Conservation (phyloP, 805 yeast species). For the Candida namnaoensis region DNA sequence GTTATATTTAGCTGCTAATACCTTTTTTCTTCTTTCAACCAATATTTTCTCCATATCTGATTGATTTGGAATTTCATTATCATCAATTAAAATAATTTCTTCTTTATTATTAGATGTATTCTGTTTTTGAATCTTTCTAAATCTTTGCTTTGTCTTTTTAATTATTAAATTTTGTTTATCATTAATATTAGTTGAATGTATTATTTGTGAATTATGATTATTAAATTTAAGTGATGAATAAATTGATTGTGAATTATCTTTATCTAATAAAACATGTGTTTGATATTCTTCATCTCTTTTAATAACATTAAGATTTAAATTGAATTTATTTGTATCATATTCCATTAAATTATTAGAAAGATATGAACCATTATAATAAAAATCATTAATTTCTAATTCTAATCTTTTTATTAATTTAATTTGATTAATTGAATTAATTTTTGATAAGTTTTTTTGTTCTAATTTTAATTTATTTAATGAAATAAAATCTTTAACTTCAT, state of each 20-base stretch:
- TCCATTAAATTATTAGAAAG: no score
- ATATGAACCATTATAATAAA: constrained; percentile 33
- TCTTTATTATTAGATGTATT: constrained; percentile 1
- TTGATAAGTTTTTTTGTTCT: constrained; percentile 12
- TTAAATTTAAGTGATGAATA: no score
- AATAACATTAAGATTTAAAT: no score
- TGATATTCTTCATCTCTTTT: no score
- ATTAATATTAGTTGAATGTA: background rate
- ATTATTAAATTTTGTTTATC: constrained; percentile 2
- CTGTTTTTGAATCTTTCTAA: background rate
- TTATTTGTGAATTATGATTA: no score
- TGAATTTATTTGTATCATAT: no score
- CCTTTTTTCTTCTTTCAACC: constrained; percentile 34
- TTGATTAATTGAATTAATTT: constrained; percentile 7
- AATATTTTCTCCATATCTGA: constrained; percentile 36
- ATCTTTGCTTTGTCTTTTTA: background rate
- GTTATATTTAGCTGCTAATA: constrained; percentile 17
- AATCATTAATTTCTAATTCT: constrained; percentile 19
- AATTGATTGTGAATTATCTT: no score
- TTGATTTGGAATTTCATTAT: constrained; percentile 1
- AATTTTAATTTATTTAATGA: constrained; percentile 22
- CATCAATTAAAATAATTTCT: constrained; percentile 17
- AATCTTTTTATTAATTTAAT: constrained; percentile 13
- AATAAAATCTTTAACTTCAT: constrained; percentile 53
- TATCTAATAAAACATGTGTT: no score